Conservation (phyloP, 345 rosid genomes). For the Balakata baccata region DNA sequence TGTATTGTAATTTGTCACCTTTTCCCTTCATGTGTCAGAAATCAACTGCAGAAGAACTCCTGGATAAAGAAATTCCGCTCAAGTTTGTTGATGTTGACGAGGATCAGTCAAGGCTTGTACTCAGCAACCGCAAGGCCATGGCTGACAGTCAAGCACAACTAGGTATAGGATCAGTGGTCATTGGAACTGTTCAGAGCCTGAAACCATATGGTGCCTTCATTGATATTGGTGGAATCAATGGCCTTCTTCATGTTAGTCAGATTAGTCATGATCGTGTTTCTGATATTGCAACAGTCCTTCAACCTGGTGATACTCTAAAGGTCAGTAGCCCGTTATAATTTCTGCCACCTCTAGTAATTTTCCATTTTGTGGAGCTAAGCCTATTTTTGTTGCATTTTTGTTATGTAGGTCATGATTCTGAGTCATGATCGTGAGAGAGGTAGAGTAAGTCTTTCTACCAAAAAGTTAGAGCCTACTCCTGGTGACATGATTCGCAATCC, state of each 20-base stretch:
- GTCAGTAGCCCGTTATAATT: conserved; percentile 22
- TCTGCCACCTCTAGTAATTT: conserved; percentile 1
- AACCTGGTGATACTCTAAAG: conserved; percentile 93
- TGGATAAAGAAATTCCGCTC: conserved; percentile 71
- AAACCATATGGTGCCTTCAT: conserved; percentile 97
- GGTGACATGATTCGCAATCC: conserved; percentile 99
- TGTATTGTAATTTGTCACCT: conserved; percentile 1
- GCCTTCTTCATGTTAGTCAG: conserved; percentile 98
- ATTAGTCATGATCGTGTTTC: conserved; percentile 94
- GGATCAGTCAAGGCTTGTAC: conserved; percentile 85
- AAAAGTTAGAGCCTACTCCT: conserved; percentile 96
- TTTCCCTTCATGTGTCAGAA: conserved; percentile 42
- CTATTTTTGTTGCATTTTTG: conserved; percentile 9
- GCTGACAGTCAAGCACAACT: conserved; percentile 96
- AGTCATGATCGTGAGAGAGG: conserved; percentile 98
- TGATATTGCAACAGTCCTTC: conserved; percentile 94
- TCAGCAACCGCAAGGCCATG: conserved; percentile 97
- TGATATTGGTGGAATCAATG: conserved; percentile 93
- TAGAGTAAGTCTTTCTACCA: conserved; percentile 93
- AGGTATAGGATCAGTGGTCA: conserved; percentile 89
- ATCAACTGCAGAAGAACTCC: conserved; percentile 80
- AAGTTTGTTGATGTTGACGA: conserved; percentile 97
- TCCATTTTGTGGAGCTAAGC: neutral
- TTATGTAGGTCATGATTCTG: conserved; percentile 78
- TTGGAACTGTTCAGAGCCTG: conserved; percentile 88